Evolutionary conservation across 768 basidiomycete species (phyloP).

Genomic region (Heimioporus sp.): DNA sequence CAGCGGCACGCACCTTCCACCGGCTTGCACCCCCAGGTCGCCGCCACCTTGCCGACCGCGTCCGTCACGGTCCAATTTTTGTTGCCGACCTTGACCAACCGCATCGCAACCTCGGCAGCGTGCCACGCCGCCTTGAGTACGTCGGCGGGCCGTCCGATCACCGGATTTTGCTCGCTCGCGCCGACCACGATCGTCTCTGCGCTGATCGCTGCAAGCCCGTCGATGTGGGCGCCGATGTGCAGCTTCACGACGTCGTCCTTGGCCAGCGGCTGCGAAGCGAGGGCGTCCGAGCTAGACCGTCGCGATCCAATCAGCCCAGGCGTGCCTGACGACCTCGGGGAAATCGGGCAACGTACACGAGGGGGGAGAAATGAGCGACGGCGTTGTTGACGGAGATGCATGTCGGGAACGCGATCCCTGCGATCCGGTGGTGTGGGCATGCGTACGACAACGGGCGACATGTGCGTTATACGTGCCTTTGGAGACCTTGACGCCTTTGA

Average conservation of each 20-base stretch:
- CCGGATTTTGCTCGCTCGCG: conserved; percentile 67
- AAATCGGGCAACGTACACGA: conserved; percentile 58
- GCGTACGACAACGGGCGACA: neutral
- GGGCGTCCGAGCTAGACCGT: conserved; percentile 63
- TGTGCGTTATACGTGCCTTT: conserved; percentile 62
- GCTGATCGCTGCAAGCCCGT: conserved; percentile 91
- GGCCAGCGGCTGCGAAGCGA: conserved; percentile 63
- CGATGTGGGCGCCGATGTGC: conserved; percentile 95
- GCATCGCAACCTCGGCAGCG: conserved; percentile 90
- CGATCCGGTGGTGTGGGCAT: conserved; percentile 6
- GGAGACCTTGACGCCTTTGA: conserved; percentile 83
- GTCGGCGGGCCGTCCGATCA: conserved; percentile 85
- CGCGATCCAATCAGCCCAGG: conserved; percentile 20
- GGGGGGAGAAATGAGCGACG: conserved; percentile 96
- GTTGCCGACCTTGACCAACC: conserved; percentile 86
- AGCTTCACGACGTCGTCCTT: conserved; percentile 95
- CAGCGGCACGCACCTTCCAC: conserved; percentile 73
- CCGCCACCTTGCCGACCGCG: conserved; percentile 67
- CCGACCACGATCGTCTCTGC: conserved; percentile 94
- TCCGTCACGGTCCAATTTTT: conserved; percentile 97
- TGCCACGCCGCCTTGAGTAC: conserved; percentile 92
- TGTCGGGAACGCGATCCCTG: conserved; percentile 94
- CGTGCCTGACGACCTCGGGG: neutral
- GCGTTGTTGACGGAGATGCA: conserved; percentile 92
- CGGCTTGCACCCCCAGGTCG: conserved; percentile 82